Base-by-base conservation (phyloP, 2,329 filamentous ascomycete genomes). In the Hypoxylon sp. region DNA sequence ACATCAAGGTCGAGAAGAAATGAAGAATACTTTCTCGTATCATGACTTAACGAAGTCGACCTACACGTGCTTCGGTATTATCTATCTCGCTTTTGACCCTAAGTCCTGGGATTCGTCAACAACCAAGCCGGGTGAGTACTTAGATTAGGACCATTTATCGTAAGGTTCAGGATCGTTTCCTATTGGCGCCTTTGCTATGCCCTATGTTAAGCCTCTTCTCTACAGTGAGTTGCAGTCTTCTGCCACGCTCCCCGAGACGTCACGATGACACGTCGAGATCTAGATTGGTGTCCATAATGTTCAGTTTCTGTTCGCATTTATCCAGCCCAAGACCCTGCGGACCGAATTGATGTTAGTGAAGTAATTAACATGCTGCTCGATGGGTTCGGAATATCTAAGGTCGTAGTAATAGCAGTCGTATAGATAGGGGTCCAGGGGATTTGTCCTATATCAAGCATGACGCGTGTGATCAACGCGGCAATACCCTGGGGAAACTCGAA, bases 321-420 rank as follows among this genome's bases (percentile, higher is more conserved):
- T 29, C 51, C 46, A 51, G 37, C 6, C 42, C 46, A 51, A 45
- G 42, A 46, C 35, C 41, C 13, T 42, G 29, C 51, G 52, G 56
- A 46, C 52, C 56, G 52, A 52, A 48, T 54, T 21, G 31, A 53
- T 35, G 21, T 16, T 29, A 25, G 36, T 7, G 11, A 40, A 26
- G 30, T 40, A 41, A 51, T 44, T 40, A 35, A 43, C 35, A 26
- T 26, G 21, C 32, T 35, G 25, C 29, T 29, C 27, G 31, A 23
- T 45, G 41, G 19, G 21, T 44, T 19, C 12, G 15, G 20, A 45
- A 12, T 7, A 35, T 43, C 19, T 36, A 45, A 29, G 16, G 35
- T 42, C 19, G 41, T 38, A 15, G 25, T 36, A 31, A 45, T 38
- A 15, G 25, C 31, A 31, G 41, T 29, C 3, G 16, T 27, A 35